phyloP scores from a whole-genome alignment of 2,329 filamentous ascomycete species.

The Epichloe elymi region DNA sequence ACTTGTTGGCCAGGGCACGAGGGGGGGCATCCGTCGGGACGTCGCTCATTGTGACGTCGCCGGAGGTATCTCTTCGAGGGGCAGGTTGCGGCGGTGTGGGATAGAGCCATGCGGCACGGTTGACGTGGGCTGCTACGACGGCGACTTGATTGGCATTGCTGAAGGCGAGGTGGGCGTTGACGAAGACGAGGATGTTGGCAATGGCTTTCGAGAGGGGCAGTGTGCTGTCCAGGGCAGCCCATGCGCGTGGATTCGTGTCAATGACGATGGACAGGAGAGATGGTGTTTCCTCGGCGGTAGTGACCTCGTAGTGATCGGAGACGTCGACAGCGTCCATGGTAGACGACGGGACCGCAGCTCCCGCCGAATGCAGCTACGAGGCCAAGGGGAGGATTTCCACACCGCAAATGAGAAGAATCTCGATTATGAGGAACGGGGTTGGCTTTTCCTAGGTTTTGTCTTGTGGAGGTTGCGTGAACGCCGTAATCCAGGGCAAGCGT shows the following conservation, averaged over 20 bases:
- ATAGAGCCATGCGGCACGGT: constrained; percentile 82
- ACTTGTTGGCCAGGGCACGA: constrained; percentile 63
- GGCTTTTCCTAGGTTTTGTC: no score
- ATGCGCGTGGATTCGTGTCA: constrained; percentile 93
- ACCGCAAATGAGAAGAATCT: no score
- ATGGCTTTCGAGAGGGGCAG: constrained; percentile 75
- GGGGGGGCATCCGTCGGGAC: constrained; percentile 20
- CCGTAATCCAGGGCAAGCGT: background rate
- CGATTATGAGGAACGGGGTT: no score
- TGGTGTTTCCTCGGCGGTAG: constrained; percentile 45
- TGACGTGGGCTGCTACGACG: constrained; percentile 77
- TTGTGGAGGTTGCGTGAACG: no score
- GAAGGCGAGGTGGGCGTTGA: constrained; percentile 91
- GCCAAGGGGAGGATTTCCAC: constrained; percentile 7
- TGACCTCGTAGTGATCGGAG: constrained; percentile 47
- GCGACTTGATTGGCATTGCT: constrained; percentile 90
- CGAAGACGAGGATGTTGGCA: constrained; percentile 83
- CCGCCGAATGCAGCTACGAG: constrained; percentile 20
- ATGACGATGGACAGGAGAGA: constrained; percentile 83
- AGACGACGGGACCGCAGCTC: constrained; percentile 7
- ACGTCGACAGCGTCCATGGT: constrained; percentile 42
- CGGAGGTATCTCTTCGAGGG: constrained; percentile 21
- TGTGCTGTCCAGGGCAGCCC: constrained; percentile 62
- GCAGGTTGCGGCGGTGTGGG: constrained; percentile 35
- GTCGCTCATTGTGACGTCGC: constrained; percentile 47